Conservation (phyloP, 2,329 filamentous ascomycete species). For the Fusarium lyarnte region DNA sequence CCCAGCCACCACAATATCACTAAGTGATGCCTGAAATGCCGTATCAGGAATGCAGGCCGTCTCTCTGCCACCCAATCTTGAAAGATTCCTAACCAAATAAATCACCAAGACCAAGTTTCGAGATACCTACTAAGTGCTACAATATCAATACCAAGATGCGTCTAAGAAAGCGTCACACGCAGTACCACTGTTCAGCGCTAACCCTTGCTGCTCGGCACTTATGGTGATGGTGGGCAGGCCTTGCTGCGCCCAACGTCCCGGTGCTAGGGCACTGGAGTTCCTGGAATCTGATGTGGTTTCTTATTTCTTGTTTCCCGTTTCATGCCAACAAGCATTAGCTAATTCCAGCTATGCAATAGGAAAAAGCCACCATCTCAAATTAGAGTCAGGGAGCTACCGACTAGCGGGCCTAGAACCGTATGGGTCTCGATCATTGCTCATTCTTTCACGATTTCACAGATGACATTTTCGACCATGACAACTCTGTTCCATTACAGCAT, state of each 20-base stretch:
- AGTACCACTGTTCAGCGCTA: slow-evolving; percentile 19
- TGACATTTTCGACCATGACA: background rate
- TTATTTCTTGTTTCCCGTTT: slow-evolving; percentile 32
- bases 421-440: slow-evolving; percentile 1
- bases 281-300: slow-evolving; percentile 16
- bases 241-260: slow-evolving; percentile 37
- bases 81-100: background rate
- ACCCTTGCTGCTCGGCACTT: slow-evolving; percentile 39
- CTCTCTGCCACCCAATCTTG: background rate
- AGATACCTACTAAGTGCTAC: background rate
- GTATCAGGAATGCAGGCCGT: background rate
- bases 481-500: background rate
- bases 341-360: background rate
- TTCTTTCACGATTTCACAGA: background rate
- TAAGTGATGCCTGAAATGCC: slow-evolving; percentile 21
- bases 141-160: background rate
- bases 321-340: slow-evolving; percentile 9
- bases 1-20: slow-evolving; percentile 6
- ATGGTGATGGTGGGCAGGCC: slow-evolving; percentile 28
- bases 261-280: slow-evolving; percentile 22
- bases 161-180: slow-evolving; percentile 23
- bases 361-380: slow-evolving; percentile 21
- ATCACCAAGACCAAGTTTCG: background rate
- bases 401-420: slow-evolving; percentile 2
- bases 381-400: slow-evolving; percentile 7